Evolutionary conservation across 2,329 filamentous ascomycete genomes (phyloP).

Genomic region (Aspergillus luchuensis): DNA sequence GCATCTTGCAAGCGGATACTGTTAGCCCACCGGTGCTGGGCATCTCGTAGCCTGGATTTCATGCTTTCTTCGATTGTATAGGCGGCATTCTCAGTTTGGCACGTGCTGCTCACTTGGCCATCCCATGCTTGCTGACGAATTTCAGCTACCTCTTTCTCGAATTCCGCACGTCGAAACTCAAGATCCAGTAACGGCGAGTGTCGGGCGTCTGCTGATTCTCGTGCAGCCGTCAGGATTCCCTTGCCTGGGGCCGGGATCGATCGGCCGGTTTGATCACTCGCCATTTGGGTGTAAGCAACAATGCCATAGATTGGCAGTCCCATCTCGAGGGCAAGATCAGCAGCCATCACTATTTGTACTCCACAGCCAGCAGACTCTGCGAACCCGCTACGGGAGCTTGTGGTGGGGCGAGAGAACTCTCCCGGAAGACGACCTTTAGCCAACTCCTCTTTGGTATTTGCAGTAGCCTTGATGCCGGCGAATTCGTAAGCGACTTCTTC

Average conservation of each 20-base stretch:
- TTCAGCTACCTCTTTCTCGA: constrained; percentile 84
- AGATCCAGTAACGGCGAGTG: constrained; percentile 91
- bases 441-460: constrained; percentile 91
- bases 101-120: not conserved
- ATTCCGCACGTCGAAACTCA: constrained; percentile 87
- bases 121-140: constrained; percentile 61
- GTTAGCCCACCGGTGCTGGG: constrained; percentile 86
- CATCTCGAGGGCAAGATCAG: constrained; percentile 14
- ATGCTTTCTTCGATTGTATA: not conserved
- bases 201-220: constrained; percentile 82
- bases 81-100: not conserved
- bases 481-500: constrained; percentile 98
- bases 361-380: constrained; percentile 98
- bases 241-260: constrained; percentile 93
- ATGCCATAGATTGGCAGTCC: constrained; percentile 73
- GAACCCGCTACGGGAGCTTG: constrained; percentile 91
- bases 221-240: constrained; percentile 78
- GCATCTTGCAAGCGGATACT: constrained; percentile 94
- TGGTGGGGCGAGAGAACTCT: constrained; percentile 95
- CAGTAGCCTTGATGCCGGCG: constrained; percentile 98
- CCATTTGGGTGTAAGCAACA: constrained; percentile 84
- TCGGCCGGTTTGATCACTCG: constrained; percentile 95
- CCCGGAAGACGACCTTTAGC: constrained; percentile 86
- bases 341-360: constrained; percentile 71
- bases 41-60: constrained; percentile 73